phyloP scores from a whole-genome alignment of 2,329 filamentous ascomycete species.

The Didymella lethalis region DNA sequence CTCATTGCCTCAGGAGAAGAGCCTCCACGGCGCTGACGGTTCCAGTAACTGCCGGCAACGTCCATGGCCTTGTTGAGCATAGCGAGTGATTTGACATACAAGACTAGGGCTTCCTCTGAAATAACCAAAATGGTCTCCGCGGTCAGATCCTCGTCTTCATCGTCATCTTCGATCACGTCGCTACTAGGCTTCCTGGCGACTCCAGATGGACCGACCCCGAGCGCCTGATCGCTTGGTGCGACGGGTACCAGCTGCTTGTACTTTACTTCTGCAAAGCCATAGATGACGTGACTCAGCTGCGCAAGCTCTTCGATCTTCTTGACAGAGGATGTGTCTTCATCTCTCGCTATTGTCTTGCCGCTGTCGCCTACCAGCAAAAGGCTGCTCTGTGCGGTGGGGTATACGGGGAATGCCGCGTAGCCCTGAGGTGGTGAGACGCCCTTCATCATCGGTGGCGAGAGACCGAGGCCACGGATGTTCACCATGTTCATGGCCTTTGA shows the following conservation, averaged over 20 bases:
- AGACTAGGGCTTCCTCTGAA: constrained; percentile 91
- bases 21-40: constrained; percentile 73
- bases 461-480: constrained; percentile 76
- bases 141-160: constrained; percentile 74
- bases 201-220: constrained; percentile 66
- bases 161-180: constrained; percentile 61
- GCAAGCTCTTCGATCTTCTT: constrained; percentile 90
- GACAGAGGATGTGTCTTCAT: constrained; percentile 81
- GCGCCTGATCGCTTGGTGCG: constrained; percentile 75
- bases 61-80: constrained; percentile 95
- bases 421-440: constrained; percentile 76
- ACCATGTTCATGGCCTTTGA: constrained; percentile 95
- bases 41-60: constrained; percentile 92
- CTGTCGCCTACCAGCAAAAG: constrained; percentile 70
- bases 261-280: constrained; percentile 97
- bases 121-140: constrained; percentile 84
- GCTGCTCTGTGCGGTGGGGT: constrained; percentile 76
- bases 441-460: constrained; percentile 66
- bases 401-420: constrained; percentile 84
- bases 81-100: constrained; percentile 93
- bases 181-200: constrained; percentile 46
- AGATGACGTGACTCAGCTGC: constrained; percentile 93
- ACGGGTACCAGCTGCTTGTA: constrained; percentile 95
- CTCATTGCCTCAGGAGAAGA: constrained; percentile 52
- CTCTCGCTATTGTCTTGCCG: constrained; percentile 66